A percentile compares a stretch with the other conserved stretches of the same genome.
These are phyloP conservation scores for Thelephora ganbajun DNA, from an alignment of 768 basidiomycete genomes.

Conservation along the genomic window DNA sequence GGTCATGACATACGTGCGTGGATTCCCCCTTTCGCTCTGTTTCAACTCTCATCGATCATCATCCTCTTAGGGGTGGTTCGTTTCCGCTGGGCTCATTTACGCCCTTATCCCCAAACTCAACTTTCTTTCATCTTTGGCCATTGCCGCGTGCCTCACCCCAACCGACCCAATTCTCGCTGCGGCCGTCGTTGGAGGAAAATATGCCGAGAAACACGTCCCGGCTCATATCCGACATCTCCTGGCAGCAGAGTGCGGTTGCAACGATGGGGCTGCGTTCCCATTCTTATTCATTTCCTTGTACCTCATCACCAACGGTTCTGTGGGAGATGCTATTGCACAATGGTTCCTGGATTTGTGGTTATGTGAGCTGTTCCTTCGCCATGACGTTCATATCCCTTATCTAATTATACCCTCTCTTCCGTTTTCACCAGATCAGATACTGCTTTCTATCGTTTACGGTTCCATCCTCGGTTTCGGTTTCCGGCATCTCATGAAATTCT, in stretches of 20 bases:
- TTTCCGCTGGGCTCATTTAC: constrained; percentile 83
- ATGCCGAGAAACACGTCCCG: constrained; percentile 94
- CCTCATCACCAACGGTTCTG: constrained; percentile 54
- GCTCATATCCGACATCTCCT: constrained; percentile 59
- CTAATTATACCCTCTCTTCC: constrained; percentile 3
- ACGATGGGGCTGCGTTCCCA: constrained; percentile 95
- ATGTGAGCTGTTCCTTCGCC: constrained; percentile 31
- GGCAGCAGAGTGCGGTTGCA: constrained; percentile 76
- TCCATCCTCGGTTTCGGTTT: constrained; percentile 62
- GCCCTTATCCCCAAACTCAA: constrained; percentile 80
- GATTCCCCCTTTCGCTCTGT: not conserved
- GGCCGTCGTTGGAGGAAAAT: constrained; percentile 89
- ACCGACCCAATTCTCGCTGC: constrained; percentile 93
- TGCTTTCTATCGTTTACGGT: constrained; percentile 65
- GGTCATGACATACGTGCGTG: constrained; percentile 72
- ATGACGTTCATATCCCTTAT: not conserved
- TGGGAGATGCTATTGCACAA: constrained; percentile 56
- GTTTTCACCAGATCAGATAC: constrained; percentile 51
- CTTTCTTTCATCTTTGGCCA: constrained; percentile 80
- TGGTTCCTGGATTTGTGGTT: constrained; percentile 87
- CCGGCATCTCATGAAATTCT: constrained; percentile 88
- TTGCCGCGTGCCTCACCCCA: constrained; percentile 87
- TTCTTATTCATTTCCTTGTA: constrained; percentile 88
- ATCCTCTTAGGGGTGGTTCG: constrained; percentile 71
- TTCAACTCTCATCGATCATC: not conserved